A percentile compares a stretch with the other conserved stretches of the same genome.
Conservation (phyloP, 441 rosid species). For the Erodium moschatum region DNA sequence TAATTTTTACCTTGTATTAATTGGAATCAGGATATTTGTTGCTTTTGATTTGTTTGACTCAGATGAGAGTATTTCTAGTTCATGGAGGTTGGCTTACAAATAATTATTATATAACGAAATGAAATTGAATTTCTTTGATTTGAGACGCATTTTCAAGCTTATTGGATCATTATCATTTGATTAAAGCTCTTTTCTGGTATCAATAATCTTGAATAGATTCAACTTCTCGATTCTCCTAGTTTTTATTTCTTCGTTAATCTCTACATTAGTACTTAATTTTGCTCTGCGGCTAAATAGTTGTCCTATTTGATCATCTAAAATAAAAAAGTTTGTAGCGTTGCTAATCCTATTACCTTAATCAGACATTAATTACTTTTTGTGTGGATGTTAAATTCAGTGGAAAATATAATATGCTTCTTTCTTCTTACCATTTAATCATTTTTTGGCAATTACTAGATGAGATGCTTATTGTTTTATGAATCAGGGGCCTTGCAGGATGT, state of each 20-base stretch:
- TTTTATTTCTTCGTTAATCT: no score
- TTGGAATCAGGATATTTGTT: neutral
- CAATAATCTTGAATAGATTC: neutral
- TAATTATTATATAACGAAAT: neutral
- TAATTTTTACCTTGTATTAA: neutral
- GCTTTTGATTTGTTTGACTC: neutral
- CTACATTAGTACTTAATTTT: no score
- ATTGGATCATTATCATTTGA: neutral
- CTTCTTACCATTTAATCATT: conserved; percentile 8
- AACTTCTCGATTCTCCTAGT: neutral
- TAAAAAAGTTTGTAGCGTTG: neutral
- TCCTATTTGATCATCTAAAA: neutral
- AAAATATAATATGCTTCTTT: conserved; percentile 18
- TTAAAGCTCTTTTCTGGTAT: neutral
- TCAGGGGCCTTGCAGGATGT: conserved; percentile 98
- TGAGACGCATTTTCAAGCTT: neutral
- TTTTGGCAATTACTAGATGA: conserved; percentile 17
- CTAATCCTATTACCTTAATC: neutral
- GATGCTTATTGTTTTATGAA: conserved; percentile 23
- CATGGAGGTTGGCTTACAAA: neutral
- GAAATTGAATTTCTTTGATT: neutral
- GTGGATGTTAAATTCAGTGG: neutral
- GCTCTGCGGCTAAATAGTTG: neutral
- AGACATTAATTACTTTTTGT: neutral
- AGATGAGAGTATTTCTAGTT: neutral